phyloP scores from a whole-genome alignment of 371 early-diverging fungal genomes.

The Zopfochytrium polystomum region DNA sequence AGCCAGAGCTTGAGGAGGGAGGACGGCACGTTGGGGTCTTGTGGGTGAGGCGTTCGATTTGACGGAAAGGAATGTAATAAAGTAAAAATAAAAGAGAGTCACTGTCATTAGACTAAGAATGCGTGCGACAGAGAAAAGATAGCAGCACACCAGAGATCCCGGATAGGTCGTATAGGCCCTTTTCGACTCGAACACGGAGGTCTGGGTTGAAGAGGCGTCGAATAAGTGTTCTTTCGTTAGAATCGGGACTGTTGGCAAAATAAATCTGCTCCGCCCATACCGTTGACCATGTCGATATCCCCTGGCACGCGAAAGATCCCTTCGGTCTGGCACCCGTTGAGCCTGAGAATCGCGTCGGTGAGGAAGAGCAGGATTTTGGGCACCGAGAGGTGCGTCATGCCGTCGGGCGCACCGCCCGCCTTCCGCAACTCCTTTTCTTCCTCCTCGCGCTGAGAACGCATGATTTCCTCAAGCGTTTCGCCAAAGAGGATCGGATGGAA shows the following conservation, averaged over 20 bases:
- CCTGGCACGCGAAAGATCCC: conserved; percentile 97
- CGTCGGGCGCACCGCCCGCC: too few species aligned
- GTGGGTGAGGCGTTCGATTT: too few species aligned
- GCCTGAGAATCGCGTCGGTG: conserved; percentile 65
- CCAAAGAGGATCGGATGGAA: conserved; percentile 87
- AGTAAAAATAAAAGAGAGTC: too few species aligned
- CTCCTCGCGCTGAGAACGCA: conserved; percentile 16
- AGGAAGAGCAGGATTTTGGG: conserved; percentile 86
- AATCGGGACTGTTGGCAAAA: background rate
- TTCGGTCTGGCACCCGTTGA: conserved; percentile 84
- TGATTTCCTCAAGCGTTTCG: too few species aligned
- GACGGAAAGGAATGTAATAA: too few species aligned
- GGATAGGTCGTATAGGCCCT: conserved; percentile 68
- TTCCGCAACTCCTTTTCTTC: conserved; percentile 25
- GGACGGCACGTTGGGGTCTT: too few species aligned
- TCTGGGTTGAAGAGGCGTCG: conserved; percentile 30
- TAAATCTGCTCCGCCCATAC: conserved; percentile 39
- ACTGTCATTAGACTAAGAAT: too few species aligned
- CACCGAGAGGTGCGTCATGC: too few species aligned
- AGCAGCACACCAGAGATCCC: conserved; percentile 85
- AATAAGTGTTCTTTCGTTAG: background rate
- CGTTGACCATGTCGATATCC: conserved; percentile 82
- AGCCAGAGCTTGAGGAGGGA: conserved; percentile 96
- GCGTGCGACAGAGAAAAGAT: conserved; percentile 88
- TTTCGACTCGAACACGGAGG: conserved; percentile 71